A percentile compares a stretch with the other conserved stretches of the same genome.
These are phyloP conservation scores for Mariannaea sp. DNA, from an alignment of 2,329 filamentous ascomycete species.

Conservation along the genomic window DNA sequence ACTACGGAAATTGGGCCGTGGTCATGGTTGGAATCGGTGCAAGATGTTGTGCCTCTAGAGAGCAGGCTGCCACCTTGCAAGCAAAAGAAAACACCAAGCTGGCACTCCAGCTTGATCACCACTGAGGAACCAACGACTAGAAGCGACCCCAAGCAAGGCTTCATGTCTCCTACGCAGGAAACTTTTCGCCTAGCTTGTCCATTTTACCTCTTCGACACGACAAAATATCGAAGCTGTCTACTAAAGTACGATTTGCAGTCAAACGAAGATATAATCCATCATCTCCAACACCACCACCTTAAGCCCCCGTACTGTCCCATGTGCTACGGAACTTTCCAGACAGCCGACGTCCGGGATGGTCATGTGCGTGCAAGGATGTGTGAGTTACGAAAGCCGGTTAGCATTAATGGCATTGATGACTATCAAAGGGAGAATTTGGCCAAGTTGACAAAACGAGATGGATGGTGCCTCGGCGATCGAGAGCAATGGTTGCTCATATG, in stretches of 20 bases:
- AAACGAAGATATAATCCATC: background rate
- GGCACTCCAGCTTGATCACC: too few species aligned
- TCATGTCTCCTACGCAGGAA: too few species aligned
- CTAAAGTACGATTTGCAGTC: background rate
- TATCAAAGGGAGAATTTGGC: background rate
- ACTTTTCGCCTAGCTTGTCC: background rate
- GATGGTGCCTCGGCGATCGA: background rate
- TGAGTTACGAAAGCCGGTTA: background rate
- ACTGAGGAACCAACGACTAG: too few species aligned
- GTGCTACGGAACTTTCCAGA: background rate
- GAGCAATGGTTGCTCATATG: background rate
- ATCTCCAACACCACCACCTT: background rate
- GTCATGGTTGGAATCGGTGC: too few species aligned
- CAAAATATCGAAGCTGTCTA: background rate
- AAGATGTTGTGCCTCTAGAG: too few species aligned
- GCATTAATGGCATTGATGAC: background rate
- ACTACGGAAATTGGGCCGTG: too few species aligned
- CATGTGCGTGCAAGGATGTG: background rate
- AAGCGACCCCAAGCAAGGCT: too few species aligned
- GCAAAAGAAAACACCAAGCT: too few species aligned
- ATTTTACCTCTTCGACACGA: background rate
- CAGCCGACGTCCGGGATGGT: background rate
- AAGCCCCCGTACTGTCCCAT: constrained; percentile 3
- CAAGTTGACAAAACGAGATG: background rate
- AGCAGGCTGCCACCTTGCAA: too few species aligned